phyloP scores from a whole-genome alignment of 1,284 basidiomycete species.

The Trametes hirsuta region DNA sequence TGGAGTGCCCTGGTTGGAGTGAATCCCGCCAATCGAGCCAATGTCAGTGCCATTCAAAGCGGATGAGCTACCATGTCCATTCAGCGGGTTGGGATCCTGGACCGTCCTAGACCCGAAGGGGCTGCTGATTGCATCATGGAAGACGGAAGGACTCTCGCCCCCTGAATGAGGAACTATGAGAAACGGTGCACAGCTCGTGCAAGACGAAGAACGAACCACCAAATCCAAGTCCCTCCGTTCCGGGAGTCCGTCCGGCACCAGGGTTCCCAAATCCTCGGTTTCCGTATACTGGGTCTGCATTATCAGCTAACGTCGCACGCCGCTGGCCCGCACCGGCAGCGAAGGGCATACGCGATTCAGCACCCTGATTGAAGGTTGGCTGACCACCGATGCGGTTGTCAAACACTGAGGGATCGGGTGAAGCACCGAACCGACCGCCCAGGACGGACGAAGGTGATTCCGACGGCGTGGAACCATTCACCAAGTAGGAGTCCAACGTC shows the following conservation, averaged over 20 bases:
- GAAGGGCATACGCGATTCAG: conserved; percentile 32
- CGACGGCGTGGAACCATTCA: conserved; percentile 53
- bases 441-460: conserved; percentile 75
- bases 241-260: conserved; percentile 8
- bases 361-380: conserved; percentile 40
- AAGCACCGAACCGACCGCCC: conserved; percentile 64
- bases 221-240: conserved; percentile 20
- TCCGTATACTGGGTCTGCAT: conserved; percentile 21
- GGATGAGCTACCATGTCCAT: conserved; percentile 15
- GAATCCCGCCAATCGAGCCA: conserved; percentile 22
- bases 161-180: background rate
- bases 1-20: conserved; percentile 19
- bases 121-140: conserved; percentile 5
- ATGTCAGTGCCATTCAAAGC: conserved; percentile 20
- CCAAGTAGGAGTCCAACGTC: conserved; percentile 62
- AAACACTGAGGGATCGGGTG: conserved; percentile 66
- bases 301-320: conserved; percentile 26
- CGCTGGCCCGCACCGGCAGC: conserved; percentile 23
- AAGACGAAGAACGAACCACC: conserved; percentile 6
- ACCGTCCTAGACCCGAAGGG: conserved; percentile 17
- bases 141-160: conserved; percentile 6
- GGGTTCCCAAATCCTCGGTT: conserved; percentile 13
- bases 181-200: background rate
- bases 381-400: conserved; percentile 49
- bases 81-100: conserved; percentile 12